Conservation (phyloP, 2,329 filamentous ascomycete species). For the Diaporthe longicolla region DNA sequence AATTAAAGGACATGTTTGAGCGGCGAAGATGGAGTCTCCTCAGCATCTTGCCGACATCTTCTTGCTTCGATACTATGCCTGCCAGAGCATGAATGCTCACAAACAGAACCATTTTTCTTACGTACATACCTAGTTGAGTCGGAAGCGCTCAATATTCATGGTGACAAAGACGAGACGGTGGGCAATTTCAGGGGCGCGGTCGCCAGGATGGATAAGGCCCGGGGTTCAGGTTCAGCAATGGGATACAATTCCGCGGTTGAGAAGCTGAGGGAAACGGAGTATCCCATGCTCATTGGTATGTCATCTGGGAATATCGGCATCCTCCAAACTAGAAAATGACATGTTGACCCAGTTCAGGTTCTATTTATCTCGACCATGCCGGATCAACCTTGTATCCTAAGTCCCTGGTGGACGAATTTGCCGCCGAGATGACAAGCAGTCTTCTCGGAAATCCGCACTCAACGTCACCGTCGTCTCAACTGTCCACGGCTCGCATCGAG, state of each 20-base stretch:
- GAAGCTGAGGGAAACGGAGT: slow-evolving; percentile 70
- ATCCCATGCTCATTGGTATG: slow-evolving; percentile 78
- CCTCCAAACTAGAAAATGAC: neutral
- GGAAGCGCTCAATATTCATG: slow-evolving; percentile 20
- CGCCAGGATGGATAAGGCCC: slow-evolving; percentile 36
- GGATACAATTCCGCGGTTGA: slow-evolving; percentile 74
- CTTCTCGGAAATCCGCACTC: slow-evolving; percentile 96
- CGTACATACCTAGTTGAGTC: neutral
- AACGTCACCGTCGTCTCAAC: slow-evolving; percentile 83
- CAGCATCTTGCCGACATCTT: neutral
- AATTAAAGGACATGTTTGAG: slow-evolving; percentile 11
- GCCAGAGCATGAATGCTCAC: neutral
- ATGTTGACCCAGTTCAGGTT: slow-evolving; percentile 63
- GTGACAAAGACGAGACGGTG: neutral
- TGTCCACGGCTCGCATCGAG: slow-evolving; percentile 81
- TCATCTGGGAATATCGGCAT: neutral
- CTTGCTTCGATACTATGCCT: neutral
- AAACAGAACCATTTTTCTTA: neutral
- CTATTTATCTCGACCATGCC: slow-evolving; percentile 91
- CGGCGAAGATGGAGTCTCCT: neutral
- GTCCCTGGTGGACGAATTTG: slow-evolving; percentile 84
- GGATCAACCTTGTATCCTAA: slow-evolving; percentile 90
- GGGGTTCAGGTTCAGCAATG: slow-evolving; percentile 41
- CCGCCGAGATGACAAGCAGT: slow-evolving; percentile 81
- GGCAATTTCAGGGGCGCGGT: slow-evolving; percentile 25